Evolutionary conservation across 495 filamentous ascomycete species (phyloP).

Genomic region (Cercophora sp.): DNA sequence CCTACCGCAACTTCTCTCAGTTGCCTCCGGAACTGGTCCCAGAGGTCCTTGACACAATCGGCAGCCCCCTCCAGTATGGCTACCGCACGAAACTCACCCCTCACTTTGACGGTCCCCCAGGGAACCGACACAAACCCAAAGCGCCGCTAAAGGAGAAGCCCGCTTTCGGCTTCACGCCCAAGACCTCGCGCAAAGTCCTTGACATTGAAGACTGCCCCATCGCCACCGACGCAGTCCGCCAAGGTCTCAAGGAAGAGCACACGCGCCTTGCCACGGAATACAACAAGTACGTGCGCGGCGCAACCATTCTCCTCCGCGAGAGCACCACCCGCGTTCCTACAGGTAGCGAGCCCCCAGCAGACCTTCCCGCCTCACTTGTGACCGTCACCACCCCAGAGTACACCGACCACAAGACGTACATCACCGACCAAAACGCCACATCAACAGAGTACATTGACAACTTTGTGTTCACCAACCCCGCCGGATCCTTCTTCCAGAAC

Average conservation of each 20-base stretch:
- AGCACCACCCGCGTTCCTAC: conserved; percentile 68
- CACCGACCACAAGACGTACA: conserved; percentile 75
- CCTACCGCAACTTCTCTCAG: conserved; percentile 84
- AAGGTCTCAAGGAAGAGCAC: conserved; percentile 71
- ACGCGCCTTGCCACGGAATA: conserved; percentile 66
- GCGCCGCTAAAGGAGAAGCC: conserved; percentile 54
- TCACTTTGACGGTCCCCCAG: conserved; percentile 75
- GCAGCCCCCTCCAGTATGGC: conserved; percentile 81
- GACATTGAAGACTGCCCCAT: conserved; percentile 98
- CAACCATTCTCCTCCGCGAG: conserved; percentile 86
- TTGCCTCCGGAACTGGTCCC: conserved; percentile 74
- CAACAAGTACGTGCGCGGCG: conserved; percentile 69
- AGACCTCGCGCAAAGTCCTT: conserved; percentile 65
- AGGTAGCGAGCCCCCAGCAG: no score
- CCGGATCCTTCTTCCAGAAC: conserved; percentile 96
- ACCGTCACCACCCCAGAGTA: conserved; percentile 31
- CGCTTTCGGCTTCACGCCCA: conserved; percentile 85
- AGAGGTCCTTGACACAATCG: conserved; percentile 74
- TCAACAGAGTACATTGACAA: conserved; percentile 82
- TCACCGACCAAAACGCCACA: conserved; percentile 77
- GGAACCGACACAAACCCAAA: conserved; percentile 37
- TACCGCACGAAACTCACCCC: conserved; percentile 97
- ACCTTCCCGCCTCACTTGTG: no score
- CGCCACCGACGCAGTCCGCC: conserved; percentile 76
- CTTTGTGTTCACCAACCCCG: conserved; percentile 83